Evolutionary conservation across 148 eudicot species (phyloP).

Genomic region (Nyssa sinensis): DNA sequence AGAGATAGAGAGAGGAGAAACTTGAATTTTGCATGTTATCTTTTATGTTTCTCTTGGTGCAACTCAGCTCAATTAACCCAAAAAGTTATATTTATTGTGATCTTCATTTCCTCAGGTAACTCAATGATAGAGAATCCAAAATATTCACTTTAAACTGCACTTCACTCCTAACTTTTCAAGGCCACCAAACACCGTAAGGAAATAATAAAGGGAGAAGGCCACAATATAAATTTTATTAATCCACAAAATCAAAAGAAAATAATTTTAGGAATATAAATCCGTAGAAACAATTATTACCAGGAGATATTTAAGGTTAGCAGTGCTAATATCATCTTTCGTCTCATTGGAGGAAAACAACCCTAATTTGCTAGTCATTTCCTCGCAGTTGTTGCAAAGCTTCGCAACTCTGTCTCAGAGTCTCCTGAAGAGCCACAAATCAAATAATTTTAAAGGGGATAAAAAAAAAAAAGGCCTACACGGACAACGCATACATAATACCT

Average conservation of each 20-base stretch:
- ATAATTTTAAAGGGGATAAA: neutral
- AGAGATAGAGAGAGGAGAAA: too few relatives aligned
- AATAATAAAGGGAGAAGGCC: neutral
- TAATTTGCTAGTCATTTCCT: slow-evolving; percentile 17
- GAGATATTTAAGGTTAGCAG: slow-evolving; percentile 10
- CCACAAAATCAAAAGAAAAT: neutral
- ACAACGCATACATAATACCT: too few relatives aligned
- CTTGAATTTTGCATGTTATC: too few relatives aligned
- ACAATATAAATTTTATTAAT: neutral
- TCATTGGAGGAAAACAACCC: slow-evolving; percentile 21
- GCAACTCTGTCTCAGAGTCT: slow-evolving; percentile 4
- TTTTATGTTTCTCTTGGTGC: too few relatives aligned
- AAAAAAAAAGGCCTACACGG: neutral
- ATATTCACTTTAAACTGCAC: neutral
- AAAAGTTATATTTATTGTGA: too few relatives aligned
- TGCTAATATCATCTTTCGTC: slow-evolving; percentile 22
- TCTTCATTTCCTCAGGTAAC: neutral
- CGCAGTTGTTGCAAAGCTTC: slow-evolving; percentile 18
- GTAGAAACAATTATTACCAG: neutral
- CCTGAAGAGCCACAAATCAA: slow-evolving; percentile 5
- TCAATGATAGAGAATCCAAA: neutral
- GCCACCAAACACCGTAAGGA: neutral
- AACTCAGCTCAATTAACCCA: too few relatives aligned
- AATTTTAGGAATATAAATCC: neutral
- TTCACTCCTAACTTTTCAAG: neutral